A percentile compares a stretch with the other conserved stretches of the same genome.
Conservation (phyloP, 2,329 filamentous ascomycete species). For the Alternaria longipes region DNA sequence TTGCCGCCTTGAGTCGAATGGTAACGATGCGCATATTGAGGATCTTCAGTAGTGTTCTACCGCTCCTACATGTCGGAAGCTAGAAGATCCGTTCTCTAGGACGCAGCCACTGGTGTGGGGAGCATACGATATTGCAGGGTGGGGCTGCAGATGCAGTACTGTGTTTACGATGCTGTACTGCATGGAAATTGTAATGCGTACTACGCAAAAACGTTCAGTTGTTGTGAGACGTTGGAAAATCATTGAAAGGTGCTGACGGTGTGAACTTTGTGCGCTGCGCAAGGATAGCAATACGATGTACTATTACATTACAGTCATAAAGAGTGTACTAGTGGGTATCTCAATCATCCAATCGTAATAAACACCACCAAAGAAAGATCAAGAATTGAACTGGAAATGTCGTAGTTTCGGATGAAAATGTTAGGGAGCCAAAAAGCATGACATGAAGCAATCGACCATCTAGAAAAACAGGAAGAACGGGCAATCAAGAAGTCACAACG, state of each 20-base stretch:
- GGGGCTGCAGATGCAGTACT: slow-evolving; percentile 4
- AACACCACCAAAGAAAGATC: neutral
- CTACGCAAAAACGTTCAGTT: neutral
- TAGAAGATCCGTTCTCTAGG: neutral
- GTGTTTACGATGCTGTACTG: neutral
- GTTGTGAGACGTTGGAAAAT: neutral
- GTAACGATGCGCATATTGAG: neutral
- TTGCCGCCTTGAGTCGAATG: neutral
- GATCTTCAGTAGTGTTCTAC: neutral
- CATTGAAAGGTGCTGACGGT: neutral
- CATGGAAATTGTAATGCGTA: neutral
- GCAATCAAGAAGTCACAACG: neutral
- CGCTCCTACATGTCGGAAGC: slow-evolving; percentile 4
- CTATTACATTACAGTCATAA: slow-evolving; percentile 22
- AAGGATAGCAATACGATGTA: neutral
- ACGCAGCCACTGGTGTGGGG: neutral
- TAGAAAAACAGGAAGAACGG: neutral
- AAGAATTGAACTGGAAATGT: neutral
- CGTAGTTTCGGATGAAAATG: neutral
- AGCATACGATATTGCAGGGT: neutral
- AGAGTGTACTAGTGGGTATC: slow-evolving; percentile 34
- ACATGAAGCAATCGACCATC: neutral
- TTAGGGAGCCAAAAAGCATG: neutral
- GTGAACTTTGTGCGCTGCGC: slow-evolving; percentile 1
- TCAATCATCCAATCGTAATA: slow-evolving; percentile 4